Evolutionary conservation across 768 basidiomycete genomes (phyloP).

Genomic region (Mycena leptocephala): DNA sequence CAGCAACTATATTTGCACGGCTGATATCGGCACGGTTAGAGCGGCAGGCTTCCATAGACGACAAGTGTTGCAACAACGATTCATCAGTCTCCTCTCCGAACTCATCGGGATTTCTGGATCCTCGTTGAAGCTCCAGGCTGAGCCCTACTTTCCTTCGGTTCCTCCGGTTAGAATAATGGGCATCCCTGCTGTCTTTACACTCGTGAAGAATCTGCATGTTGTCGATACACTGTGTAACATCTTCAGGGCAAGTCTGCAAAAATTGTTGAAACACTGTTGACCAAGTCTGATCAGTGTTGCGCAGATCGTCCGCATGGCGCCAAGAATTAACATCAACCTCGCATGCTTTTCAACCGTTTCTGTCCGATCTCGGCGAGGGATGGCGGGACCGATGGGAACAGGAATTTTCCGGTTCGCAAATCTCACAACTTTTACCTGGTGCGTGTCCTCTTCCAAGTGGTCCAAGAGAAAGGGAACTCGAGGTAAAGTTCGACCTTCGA

Average conservation of each 20-base stretch:
- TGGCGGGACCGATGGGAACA: neutral
- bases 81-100: neutral
- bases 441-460: neutral
- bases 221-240: constrained; percentile 24
- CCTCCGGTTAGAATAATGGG: neutral
- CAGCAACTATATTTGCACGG: neutral
- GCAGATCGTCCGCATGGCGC: neutral
- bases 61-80: neutral
- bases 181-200: constrained; percentile 21
- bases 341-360: neutral
- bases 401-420: neutral
- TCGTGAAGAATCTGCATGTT: constrained; percentile 23
- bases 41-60: neutral
- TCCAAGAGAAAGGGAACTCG: neutral
- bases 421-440: neutral
- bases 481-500: neutral
- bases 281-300: neutral
- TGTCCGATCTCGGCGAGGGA: neutral
- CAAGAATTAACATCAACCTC: constrained; percentile 43
- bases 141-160: neutral
- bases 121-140: neutral
- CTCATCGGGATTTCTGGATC: no score
- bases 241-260: neutral
- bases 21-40: neutral
- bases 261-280: neutral